phyloP scores from a whole-genome alignment of 768 basidiomycete genomes.

The Xerocomus spinulosus region DNA sequence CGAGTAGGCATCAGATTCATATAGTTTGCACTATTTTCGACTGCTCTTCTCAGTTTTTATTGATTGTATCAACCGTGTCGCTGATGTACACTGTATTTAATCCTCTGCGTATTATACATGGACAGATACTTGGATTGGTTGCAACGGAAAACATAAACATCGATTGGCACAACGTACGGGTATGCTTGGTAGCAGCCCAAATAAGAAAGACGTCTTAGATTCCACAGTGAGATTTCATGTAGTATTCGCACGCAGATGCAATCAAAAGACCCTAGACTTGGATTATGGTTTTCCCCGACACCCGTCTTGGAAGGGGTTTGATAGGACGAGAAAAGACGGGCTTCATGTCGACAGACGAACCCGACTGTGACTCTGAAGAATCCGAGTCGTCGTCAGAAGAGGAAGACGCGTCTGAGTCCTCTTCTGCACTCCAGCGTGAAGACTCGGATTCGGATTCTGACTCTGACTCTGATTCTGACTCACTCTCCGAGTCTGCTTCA shows the following conservation, averaged over 20 bases:
- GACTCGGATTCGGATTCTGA: slow-evolving; percentile 12
- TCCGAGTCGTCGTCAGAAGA: slow-evolving; percentile 11
- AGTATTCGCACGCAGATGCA: not conserved
- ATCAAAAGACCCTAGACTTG: too few species aligned
- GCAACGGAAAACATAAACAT: too few species aligned
- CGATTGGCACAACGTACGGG: not conserved
- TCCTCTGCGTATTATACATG: slow-evolving; percentile 6
- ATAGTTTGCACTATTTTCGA: not conserved
- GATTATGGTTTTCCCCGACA: slow-evolving; percentile 19
- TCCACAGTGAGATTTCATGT: not conserved
- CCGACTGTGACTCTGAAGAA: slow-evolving; percentile 12
- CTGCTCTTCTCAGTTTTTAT: not conserved
- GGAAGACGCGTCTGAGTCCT: slow-evolving; percentile 8
- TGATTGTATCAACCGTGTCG: not conserved
- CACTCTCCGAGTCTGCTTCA: slow-evolving; percentile 3
- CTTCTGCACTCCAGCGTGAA: slow-evolving; percentile 8
- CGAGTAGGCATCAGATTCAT: not conserved
- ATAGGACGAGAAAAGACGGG: slow-evolving; percentile 42
- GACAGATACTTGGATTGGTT: too few species aligned
- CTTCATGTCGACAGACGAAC: slow-evolving; percentile 30
- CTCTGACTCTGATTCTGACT: slow-evolving; percentile 9
- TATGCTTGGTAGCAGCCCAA: not conserved
- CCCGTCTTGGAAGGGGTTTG: slow-evolving; percentile 45
- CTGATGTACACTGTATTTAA: slow-evolving; percentile 2
- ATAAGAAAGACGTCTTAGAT: not conserved